Evolutionary conservation across 805 yeast species (phyloP).

Genomic region (Starmerella bacillaris): DNA sequence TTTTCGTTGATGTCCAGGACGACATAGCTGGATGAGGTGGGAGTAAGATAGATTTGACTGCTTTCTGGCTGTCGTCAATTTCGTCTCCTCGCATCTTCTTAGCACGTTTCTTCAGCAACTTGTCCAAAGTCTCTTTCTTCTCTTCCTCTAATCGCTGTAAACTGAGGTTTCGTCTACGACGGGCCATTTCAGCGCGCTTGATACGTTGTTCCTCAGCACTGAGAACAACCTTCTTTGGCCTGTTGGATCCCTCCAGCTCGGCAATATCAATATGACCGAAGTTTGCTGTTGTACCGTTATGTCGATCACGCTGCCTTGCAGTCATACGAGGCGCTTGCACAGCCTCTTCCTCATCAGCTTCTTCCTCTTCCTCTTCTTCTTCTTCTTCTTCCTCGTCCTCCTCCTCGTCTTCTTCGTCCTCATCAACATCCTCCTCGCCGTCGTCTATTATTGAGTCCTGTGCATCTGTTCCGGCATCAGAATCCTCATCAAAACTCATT

Average conservation of each 20-base stretch:
- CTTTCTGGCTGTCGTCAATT: slow-evolving; percentile 9
- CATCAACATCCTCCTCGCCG: slow-evolving; percentile 15
- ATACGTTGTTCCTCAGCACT: slow-evolving; percentile 73
- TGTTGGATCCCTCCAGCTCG: slow-evolving; percentile 19
- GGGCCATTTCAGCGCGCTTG: slow-evolving; percentile 69
- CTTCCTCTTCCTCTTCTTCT: slow-evolving; percentile 10
- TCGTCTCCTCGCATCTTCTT: slow-evolving; percentile 15
- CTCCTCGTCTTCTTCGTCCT: slow-evolving; percentile 9
- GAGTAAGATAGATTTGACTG: slow-evolving; percentile 12
- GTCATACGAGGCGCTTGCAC: slow-evolving; percentile 21
- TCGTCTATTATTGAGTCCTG: slow-evolving; percentile 14
- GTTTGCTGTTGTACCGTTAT: slow-evolving; percentile 14
- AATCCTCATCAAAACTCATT: slow-evolving; percentile 12
- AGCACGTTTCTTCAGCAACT: slow-evolving; percentile 68
- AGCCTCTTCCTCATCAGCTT: slow-evolving; percentile 10
- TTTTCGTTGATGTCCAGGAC: slow-evolving; percentile 17
- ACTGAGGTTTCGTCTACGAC: slow-evolving; percentile 70
- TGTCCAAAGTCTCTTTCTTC: slow-evolving; percentile 78
- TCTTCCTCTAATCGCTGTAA: slow-evolving; percentile 78
- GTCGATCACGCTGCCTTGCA: slow-evolving; percentile 25
- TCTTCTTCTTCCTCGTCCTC: slow-evolving; percentile 15
- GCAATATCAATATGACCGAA: slow-evolving; percentile 17
- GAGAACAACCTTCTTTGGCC: slow-evolving; percentile 34
- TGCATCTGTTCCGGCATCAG: slow-evolving; percentile 15
- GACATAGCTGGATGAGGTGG: slow-evolving; percentile 21